Percentiles rank a stretch among this genome's conserved stretches.
Conservation (phyloP, 164 flowering plant species). For the Liriodendron chinense region DNA sequence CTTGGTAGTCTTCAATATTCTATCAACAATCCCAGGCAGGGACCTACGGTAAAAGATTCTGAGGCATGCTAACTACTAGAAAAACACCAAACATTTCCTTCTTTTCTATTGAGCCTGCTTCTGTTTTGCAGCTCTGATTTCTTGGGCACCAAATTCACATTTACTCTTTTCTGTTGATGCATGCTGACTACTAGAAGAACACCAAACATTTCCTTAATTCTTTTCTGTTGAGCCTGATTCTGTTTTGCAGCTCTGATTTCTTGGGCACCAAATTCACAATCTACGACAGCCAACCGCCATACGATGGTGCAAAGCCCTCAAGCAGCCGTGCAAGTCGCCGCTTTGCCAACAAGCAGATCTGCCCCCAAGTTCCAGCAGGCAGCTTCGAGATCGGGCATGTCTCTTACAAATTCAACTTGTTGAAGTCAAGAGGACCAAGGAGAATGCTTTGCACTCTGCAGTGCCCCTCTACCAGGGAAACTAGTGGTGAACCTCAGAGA, state of each 20-base stretch:
- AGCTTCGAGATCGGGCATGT: constrained; percentile 82
- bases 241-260: constrained; percentile 71
- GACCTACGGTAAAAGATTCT: background rate
- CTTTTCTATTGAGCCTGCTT: background rate
- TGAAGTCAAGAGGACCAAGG: constrained; percentile 87
- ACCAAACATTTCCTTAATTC: background rate
- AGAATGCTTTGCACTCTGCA: constrained; percentile 76
- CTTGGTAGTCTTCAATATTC: no score
- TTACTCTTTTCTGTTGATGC: background rate
- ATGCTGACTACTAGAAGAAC: background rate
- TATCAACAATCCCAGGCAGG: no score
- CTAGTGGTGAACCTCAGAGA: constrained; percentile 8
- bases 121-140: constrained; percentile 70
- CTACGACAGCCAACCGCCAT: constrained; percentile 82
- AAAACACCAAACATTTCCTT: background rate
- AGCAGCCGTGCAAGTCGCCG: constrained; percentile 62
- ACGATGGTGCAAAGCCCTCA: constrained; percentile 70
- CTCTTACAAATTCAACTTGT: constrained; percentile 78
- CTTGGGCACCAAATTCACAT: constrained; percentile 76
- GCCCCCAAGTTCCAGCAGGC: constrained; percentile 79
- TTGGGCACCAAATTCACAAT: constrained; percentile 84
- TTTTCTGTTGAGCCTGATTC: background rate
- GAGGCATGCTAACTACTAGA: background rate
- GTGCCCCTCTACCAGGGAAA: constrained; percentile 41
- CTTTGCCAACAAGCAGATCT: constrained; percentile 76